Evolutionary conservation across 192 early-diverging fungal species (phyloP), one percentile per base, ranked within the genome.

Genomic region (Gonapodya sp.): DNA sequence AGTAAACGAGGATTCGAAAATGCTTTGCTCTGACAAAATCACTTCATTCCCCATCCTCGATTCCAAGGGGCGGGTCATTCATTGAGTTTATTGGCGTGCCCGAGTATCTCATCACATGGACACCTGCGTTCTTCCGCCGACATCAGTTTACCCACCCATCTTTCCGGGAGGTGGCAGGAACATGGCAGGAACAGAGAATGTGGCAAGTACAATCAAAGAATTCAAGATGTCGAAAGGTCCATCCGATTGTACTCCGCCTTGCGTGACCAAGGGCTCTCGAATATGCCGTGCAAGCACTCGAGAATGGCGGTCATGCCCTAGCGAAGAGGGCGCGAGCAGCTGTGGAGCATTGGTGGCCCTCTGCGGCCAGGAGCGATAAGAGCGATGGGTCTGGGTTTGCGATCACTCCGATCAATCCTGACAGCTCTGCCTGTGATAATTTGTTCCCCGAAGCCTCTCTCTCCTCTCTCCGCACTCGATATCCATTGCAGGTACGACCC

Each of bases 241-340:
- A 64, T 64, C 46, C 46, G 24, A 8, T 64, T 24, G 46, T 24
- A 24, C 46, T 64, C 46, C 8, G 8, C 24, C n/a, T n/a, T n/a
- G n/a, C n/a, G n/a, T n/a, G n/a, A n/a, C n/a, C n/a, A 8, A 64
- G 46, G 46, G 46, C 46, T 8, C 75, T 77, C 8, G 75, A 77
- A 31, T 77, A 34, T 18, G 75, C 75, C 75, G 75, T 34, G 18
- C 30, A 18, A 18, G 75, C 75, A 33, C 75, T 77, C 75, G 75
- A 77, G 31, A 33, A 14, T 34, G 75, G 75, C 2, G 18, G 30
- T 14, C 75, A 77, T 34, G 18, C 75, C 31, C 75, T 77, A 8
- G 75, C 75, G 2, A 2, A 8, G 75, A 34, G 34, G 34, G 75
- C 75, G 8, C 75, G 75, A 16, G 30, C 30, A 34, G 34, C 34